Evolutionary conservation across 2,329 filamentous ascomycete genomes (phyloP), one percentile per base, ranked within the genome.

Genomic region (Claviceps sp.): DNA sequence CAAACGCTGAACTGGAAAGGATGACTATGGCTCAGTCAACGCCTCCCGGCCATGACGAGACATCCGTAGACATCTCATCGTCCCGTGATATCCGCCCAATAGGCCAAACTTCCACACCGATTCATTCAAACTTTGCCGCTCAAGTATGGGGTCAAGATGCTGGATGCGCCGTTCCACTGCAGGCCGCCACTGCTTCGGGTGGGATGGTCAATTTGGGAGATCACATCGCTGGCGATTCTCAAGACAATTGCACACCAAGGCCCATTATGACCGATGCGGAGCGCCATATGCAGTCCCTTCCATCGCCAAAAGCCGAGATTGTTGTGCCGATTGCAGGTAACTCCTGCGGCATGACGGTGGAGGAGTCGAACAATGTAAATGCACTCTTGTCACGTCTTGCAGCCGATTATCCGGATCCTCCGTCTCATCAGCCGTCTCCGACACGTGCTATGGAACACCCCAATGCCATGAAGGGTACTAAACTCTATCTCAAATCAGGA

Each of bases 221-320:
- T 41, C 67, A 70, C n/a, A 64, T 70, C 34, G 62, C 65, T 4
- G 65, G 64, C 26, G 67, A 73, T 56, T 59, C 62, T 2, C 65
- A 68, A 16, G 69, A 74, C 52, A 65, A 70, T 16, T 70, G 67
- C 22, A 65, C 77, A 4, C 76, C 76, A n/a, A 71, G 74, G 26
- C 75, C 70, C 1, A 67, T 78, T 56, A 68, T 26, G 65, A 6
- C 19, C 51, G 59, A 64, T 10, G 64, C 64, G 7, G 73, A 77
- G 52, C 81, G 77, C 77, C 72, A 71, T 46, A 66, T 73, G 54
- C 65, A 74, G 14, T 74, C 75, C 16, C 66, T 80, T 1, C 78
- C 78, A 2, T 81, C 78, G 4, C 78, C 78, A n/a, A 81, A 81
- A 50, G 80, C 76, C 50, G 78, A 81, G 57, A 69, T 68, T 17